Percentiles rank a stretch among this genome's conserved stretches.
Conservation (phyloP, 2,329 filamentous ascomycete genomes). For the Paraconiothyrium sp. region DNA sequence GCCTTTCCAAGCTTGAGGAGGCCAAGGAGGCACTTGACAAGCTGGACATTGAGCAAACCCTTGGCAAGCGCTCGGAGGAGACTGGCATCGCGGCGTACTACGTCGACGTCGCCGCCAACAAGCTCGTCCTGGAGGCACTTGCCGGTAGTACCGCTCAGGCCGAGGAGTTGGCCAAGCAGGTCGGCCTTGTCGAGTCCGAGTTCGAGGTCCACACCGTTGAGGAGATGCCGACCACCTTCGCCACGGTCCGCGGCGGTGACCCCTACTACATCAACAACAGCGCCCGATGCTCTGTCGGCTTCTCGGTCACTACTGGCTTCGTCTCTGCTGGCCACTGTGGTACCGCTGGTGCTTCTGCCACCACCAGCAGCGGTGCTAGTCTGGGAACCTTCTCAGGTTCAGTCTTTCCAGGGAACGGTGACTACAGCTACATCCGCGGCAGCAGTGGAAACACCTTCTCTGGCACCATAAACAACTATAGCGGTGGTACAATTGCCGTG, state of each 20-base stretch:
- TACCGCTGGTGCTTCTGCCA: conserved; percentile 39
- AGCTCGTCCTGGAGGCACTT: conserved; percentile 53
- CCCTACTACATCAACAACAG: conserved; percentile 50
- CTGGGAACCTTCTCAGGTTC: conserved; percentile 52
- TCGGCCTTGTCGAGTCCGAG: conserved; percentile 49
- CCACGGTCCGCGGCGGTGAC: conserved; percentile 50
- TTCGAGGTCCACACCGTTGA: conserved; percentile 50
- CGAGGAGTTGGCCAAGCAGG: conserved; percentile 48
- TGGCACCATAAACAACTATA: conserved; percentile 48
- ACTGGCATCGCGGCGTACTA: conserved; percentile 52
- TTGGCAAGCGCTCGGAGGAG: conserved; percentile 34
- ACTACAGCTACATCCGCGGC: conserved; percentile 52
- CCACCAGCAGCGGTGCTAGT: conserved; percentile 43
- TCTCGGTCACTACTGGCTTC: conserved; percentile 54
- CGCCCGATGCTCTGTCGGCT: conserved; percentile 53
- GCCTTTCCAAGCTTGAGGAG: conserved; percentile 49
- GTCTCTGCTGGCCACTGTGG: conserved; percentile 55
- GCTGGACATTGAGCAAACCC: conserved; percentile 39
- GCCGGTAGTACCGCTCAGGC: conserved; percentile 48
- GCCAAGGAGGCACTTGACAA: conserved; percentile 53
- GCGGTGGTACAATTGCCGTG: conserved; percentile 42
- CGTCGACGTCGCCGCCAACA: conserved; percentile 54
- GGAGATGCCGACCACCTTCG: conserved; percentile 48
- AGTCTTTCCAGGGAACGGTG: conserved; percentile 53
- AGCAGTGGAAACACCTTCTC: conserved; percentile 44